Evolutionary conservation across 2,329 filamentous ascomycete species (phyloP), one percentile per base, ranked within the genome.

Genomic region (Ophiostoma angusticollis): DNA sequence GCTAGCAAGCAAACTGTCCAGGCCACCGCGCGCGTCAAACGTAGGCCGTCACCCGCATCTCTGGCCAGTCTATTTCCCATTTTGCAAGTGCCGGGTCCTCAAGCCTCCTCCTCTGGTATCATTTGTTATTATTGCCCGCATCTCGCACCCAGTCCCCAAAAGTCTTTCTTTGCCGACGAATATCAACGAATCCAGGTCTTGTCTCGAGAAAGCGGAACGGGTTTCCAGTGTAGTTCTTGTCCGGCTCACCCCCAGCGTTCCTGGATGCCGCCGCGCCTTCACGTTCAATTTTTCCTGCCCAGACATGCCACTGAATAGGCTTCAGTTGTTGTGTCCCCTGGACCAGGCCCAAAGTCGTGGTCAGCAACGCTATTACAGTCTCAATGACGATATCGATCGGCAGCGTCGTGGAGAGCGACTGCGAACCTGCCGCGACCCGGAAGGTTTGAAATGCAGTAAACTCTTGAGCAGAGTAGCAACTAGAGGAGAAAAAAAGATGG

Each of bases 381-480:
- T 98, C 91, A 50, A 93, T 70, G 27, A 78, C 75, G 51, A 98
- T 93, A 54, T 98, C 91, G 45, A 83, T 62, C 0, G 91, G 89
- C 2, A 96, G 70, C 13, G 70, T 49, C 3, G 62, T 51, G 12
- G 62, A 53, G 16, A 60, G 52, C 22, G 65, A 59, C 4, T 68
- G 57, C 19, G 62, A 53, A 4, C 63, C 52, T 56, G 22, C 36
- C 64, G 61, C 31, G 6, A 35, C 6, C 13, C 38, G 37, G 3
- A 42, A 67, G 40, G 78, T 72, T 50, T 78, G 74, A 35, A 93
- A 72, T 17, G 78, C 69, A 6, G 84, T 81, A 63, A 94, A 84
- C 63, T 98, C 91, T 60, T 94, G 83, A 33, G 87, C 86, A 37
- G 91, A 98, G 63, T 96, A 98, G 63, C 87, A 93, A 47, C 91